Conservation (phyloP, 495 filamentous ascomycete species). For the Penicillium argentinense region DNA sequence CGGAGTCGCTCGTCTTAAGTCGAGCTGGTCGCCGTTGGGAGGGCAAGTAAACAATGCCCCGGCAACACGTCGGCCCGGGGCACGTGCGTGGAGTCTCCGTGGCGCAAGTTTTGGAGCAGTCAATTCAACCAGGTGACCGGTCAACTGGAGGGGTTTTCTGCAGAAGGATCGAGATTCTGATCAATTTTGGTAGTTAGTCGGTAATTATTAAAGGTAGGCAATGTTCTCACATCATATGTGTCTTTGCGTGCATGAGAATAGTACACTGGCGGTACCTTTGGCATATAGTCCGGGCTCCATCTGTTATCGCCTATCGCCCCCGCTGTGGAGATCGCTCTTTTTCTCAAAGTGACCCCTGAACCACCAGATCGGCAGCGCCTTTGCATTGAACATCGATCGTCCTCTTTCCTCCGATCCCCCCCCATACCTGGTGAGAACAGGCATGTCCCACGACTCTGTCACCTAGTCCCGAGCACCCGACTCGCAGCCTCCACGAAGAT, state of each 20-base stretch:
- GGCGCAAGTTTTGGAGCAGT: slow-evolving; percentile 11
- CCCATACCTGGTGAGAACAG: slow-evolving; percentile 6
- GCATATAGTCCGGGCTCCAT: neutral
- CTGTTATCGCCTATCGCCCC: slow-evolving; percentile 32
- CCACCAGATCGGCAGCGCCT: slow-evolving; percentile 1
- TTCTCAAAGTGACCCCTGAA: slow-evolving; percentile 22
- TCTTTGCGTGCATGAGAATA: too few relatives aligned
- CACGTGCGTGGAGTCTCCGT: slow-evolving; percentile 28
- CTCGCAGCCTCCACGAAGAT: slow-evolving; percentile 32
- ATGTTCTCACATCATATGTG: too few relatives aligned
- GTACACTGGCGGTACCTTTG: too few relatives aligned
- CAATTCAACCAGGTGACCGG: too few relatives aligned
- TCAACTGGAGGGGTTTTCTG: too few relatives aligned
- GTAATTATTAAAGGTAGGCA: neutral
- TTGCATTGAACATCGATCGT: slow-evolving; percentile 2
- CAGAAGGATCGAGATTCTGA: too few relatives aligned
- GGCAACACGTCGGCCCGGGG: slow-evolving; percentile 34
- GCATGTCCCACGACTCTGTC: slow-evolving; percentile 15
- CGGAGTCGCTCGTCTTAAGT: too few relatives aligned
- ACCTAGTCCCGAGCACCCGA: slow-evolving; percentile 12
- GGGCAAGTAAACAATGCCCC: slow-evolving; percentile 25
- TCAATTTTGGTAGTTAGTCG: neutral
- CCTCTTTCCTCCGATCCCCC: neutral
- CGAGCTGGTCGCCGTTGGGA: slow-evolving; percentile 2
- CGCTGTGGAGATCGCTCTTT: slow-evolving; percentile 36